Conservation (phyloP, 1,284 basidiomycete species). For the Cryptococcus sp. region DNA sequence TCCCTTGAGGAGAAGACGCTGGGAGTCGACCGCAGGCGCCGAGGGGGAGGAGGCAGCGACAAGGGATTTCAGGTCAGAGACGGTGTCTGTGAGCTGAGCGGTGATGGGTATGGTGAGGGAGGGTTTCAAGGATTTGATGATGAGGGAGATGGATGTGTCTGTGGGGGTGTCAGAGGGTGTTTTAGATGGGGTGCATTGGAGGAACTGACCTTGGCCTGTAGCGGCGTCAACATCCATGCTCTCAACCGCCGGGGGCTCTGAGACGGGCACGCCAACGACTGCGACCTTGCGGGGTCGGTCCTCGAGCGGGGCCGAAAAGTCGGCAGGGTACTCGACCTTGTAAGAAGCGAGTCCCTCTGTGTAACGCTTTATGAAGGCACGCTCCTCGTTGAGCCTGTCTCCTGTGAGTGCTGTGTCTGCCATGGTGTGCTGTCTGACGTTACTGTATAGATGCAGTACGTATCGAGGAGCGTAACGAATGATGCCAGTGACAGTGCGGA, state of each 20-base stretch:
- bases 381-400: conserved; percentile 60
- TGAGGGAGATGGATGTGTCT: conserved; percentile 59
- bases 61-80: conserved; percentile 72
- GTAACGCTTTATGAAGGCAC: conserved; percentile 68
- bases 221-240: conserved; percentile 35
- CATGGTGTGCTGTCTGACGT: conserved; percentile 5
- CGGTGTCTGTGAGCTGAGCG: conserved; percentile 68
- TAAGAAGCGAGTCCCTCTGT: conserved; percentile 65
- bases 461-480: background rate
- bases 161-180: background rate
- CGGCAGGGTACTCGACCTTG: conserved; percentile 66
- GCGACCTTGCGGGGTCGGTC: conserved; percentile 70
- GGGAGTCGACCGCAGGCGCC: conserved; percentile 64
- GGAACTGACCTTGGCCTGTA: conserved; percentile 25
- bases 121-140: conserved; percentile 86
- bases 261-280: conserved; percentile 57
- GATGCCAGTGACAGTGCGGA: background rate
- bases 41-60: conserved; percentile 59
- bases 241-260: conserved; percentile 28
- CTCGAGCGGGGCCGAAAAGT: conserved; percentile 70
- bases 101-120: conserved; percentile 67
- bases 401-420: conserved; percentile 35
- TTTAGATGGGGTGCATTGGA: background rate
- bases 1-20: conserved; percentile 83
- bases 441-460: background rate